Conservation (phyloP, 2,329 filamentous ascomycete species). For the Cercospora brassicicola region DNA sequence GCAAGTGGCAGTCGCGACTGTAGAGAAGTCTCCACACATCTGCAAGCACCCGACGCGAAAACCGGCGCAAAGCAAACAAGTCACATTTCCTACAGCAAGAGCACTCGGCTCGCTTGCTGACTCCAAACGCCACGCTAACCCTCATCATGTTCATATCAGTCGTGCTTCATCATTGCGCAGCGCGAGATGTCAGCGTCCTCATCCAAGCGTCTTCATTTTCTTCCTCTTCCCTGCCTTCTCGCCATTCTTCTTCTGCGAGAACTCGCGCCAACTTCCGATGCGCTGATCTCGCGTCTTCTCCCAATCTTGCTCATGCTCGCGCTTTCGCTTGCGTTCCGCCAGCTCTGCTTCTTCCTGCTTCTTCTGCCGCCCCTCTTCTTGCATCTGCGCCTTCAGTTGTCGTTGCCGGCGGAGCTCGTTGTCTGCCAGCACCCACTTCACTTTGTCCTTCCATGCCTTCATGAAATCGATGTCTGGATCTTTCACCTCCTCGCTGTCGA, state of each 20-base stretch:
- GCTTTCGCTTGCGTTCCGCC: constrained; percentile 60
- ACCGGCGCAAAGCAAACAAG: not conserved
- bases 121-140: constrained; percentile 19
- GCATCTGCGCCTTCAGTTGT: constrained; percentile 90
- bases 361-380: constrained; percentile 91
- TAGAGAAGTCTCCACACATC: not conserved
- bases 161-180: not conserved
- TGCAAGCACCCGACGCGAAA: not conserved
- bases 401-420: constrained; percentile 81
- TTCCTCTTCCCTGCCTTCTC: constrained; percentile 51
- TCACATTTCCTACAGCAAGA: constrained; percentile 4
- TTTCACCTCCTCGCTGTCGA: constrained; percentile 82
- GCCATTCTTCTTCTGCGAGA: constrained; percentile 63
- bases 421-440: constrained; percentile 84
- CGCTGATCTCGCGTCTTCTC: constrained; percentile 86
- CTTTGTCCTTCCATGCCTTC: constrained; percentile 84
- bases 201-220: constrained; percentile 56
- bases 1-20: not conserved
- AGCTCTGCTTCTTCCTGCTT: constrained; percentile 81
- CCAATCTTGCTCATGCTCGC: constrained; percentile 93
- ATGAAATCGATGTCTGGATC: constrained; percentile 71
- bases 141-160: constrained; percentile 3
- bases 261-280: constrained; percentile 92
- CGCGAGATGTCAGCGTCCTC: constrained; percentile 24
- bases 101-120: not conserved